Evolutionary conservation across 352 stramenopile species (phyloP).

Genomic region (Pythium guiyangense): DNA sequence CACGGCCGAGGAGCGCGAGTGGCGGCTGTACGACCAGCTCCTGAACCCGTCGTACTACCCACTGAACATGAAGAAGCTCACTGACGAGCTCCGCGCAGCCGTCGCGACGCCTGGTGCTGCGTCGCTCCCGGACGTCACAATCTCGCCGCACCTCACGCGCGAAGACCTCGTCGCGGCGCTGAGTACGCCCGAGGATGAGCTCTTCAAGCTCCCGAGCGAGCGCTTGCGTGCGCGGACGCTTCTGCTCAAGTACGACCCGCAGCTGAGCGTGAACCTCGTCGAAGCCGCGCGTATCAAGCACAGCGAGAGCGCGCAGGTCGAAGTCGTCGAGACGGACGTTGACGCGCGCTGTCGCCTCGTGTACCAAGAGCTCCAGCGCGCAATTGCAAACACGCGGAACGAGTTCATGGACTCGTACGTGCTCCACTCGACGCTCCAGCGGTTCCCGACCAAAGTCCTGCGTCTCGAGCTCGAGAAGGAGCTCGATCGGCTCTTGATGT

Average conservation of each 20-base stretch:
- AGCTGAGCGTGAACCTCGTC: conserved; percentile 47
- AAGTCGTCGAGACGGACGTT: conserved; percentile 74
- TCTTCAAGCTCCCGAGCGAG: conserved; percentile 61
- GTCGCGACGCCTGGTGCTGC: neutral
- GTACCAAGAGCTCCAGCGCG: conserved; percentile 87
- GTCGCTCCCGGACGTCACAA: conserved; percentile 16
- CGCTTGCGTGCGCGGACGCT: conserved; percentile 52
- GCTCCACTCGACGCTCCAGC: conserved; percentile 87
- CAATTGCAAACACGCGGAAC: conserved; percentile 75
- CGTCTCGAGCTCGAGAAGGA: conserved; percentile 89
- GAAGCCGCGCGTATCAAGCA: conserved; percentile 34
- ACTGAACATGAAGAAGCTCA: conserved; percentile 38
- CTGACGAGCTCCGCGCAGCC: conserved; percentile 9
- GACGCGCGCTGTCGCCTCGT: conserved; percentile 86
- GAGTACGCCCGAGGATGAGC: conserved; percentile 65
- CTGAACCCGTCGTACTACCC: conserved; percentile 74
- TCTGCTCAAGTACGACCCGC: conserved; percentile 61
- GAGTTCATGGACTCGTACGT: conserved; percentile 89
- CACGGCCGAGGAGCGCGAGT: conserved; percentile 63
- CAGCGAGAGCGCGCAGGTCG: conserved; percentile 18
- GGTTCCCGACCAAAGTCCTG: conserved; percentile 88
- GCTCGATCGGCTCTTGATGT: conserved; percentile 84
- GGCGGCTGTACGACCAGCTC: conserved; percentile 61
- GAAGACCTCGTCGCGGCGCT: conserved; percentile 58
- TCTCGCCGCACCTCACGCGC: conserved; percentile 38